phyloP scores from a whole-genome alignment of 164 flowering plant species.

The Umbellularia californica region DNA sequence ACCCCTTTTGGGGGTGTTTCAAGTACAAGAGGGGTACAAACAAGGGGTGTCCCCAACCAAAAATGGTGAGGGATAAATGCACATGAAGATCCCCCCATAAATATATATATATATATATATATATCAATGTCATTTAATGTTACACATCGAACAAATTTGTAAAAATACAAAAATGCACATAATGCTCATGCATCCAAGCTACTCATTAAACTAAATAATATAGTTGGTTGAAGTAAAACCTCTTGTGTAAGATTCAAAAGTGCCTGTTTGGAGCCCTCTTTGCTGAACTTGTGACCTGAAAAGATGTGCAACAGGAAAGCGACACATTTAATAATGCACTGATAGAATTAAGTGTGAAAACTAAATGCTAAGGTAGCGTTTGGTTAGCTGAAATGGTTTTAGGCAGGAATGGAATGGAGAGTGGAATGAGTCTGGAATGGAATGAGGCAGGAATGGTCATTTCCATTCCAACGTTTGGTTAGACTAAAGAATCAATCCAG shows the following conservation, averaged over 20 bases:
- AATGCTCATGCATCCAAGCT: not conserved
- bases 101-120: not conserved
- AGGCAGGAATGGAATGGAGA: no score
- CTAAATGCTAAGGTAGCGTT: not conserved
- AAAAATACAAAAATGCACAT: not conserved
- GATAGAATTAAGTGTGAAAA: not conserved
- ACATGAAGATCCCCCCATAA: no score
- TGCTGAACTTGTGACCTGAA: conserved; percentile 58
- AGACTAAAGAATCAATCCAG: no score
- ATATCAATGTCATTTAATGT: not conserved
- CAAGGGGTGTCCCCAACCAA: no score
- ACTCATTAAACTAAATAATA: not conserved
- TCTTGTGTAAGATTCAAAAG: conserved; percentile 51
- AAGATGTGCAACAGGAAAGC: not conserved
- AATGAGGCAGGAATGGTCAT: no score
- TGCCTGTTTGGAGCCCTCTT: conserved; percentile 61
- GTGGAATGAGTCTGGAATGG: no score
- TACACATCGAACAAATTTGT: not conserved
- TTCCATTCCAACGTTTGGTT: no score
- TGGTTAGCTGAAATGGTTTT: no score
- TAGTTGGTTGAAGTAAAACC: conserved; percentile 7
- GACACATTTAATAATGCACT: not conserved
- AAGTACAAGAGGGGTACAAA: no score
- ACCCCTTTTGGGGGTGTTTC: no score
- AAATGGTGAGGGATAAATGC: no score